A percentile compares a stretch with the other conserved stretches of the same genome.
Conservation (phyloP, 805 yeast genomes). For the Pichia rugopelliculosa region DNA sequence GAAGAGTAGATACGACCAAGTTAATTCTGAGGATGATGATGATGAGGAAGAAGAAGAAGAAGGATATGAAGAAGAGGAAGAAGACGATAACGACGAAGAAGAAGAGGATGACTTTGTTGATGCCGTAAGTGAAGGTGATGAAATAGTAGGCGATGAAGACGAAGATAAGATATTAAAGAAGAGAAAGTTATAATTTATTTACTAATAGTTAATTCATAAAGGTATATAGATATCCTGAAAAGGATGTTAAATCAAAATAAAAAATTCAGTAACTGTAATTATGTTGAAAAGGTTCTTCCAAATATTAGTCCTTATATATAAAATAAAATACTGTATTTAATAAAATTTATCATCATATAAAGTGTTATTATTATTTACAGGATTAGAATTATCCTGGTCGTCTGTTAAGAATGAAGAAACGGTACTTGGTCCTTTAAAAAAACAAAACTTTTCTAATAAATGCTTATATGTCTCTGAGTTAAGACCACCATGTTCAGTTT, state of each 20-base stretch:
- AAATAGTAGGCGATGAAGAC: conserved; percentile 12
- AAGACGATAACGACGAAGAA: conserved; percentile 14
- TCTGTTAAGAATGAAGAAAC: conserved; percentile 26
- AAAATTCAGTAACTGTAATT: too few species aligned
- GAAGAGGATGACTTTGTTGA: conserved; percentile 18
- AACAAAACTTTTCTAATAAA: conserved; percentile 53
- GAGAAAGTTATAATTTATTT: conserved; percentile 16
- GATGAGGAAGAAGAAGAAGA: conserved; percentile 22
- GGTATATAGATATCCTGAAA: not conserved
- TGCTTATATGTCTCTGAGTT: conserved; percentile 50
- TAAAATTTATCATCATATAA: conserved; percentile 20
- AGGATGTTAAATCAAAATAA: too few species aligned
- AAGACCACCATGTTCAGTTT: conserved; percentile 21
- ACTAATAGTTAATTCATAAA: not conserved
- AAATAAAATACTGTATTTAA: conserved; percentile 4
- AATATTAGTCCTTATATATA: too few species aligned
- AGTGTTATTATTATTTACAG: conserved; percentile 8
- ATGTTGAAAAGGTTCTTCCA: too few species aligned
- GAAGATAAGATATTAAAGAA: conserved; percentile 20
- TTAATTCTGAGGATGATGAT: conserved; percentile 43
- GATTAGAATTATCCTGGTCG: conserved; percentile 12
- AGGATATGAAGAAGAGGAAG: conserved; percentile 15
- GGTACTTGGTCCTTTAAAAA: conserved; percentile 37
- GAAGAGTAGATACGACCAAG: conserved; percentile 78
- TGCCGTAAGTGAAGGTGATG: conserved; percentile 16